These are phyloP conservation scores for Paragyromitra xinjiangensis DNA, from an alignment of 495 filamentous ascomycete genomes.

Conservation along the genomic window DNA sequence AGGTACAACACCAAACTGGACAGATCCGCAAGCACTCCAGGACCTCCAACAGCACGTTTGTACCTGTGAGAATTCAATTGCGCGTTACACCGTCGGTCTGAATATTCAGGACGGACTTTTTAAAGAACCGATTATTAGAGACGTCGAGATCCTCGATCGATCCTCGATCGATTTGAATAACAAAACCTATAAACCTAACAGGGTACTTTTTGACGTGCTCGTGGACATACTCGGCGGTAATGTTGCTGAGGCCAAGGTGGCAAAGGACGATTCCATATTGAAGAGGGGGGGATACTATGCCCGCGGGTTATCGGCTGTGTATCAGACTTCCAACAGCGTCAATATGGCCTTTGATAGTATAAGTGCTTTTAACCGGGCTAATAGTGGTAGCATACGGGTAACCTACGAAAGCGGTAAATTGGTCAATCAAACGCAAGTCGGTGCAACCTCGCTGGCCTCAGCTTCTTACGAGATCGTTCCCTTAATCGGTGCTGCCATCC, in stretches of 20 bases:
- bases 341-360: too few species aligned
- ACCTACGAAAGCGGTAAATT: background rate
- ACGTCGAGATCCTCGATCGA: background rate
- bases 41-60: background rate
- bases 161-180: background rate
- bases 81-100: background rate
- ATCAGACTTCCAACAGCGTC: too few species aligned
- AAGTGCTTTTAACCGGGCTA: too few species aligned
- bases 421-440: background rate
- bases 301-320: too few species aligned
- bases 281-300: too few species aligned
- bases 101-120: background rate
- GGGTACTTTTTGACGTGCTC: background rate
- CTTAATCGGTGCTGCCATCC: conserved; percentile 5
- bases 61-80: conserved; percentile 19
- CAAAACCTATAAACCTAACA: background rate
- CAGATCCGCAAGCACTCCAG: background rate
- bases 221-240: background rate
- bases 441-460: background rate
- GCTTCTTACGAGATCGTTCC: background rate
- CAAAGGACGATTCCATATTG: too few species aligned
- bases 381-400: background rate
- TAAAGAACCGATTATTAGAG: background rate
- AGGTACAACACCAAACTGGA: background rate
- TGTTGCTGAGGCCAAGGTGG: background rate